Conservation (phyloP, 23 red algal genomes). For the Gracilaria gracilis region DNA sequence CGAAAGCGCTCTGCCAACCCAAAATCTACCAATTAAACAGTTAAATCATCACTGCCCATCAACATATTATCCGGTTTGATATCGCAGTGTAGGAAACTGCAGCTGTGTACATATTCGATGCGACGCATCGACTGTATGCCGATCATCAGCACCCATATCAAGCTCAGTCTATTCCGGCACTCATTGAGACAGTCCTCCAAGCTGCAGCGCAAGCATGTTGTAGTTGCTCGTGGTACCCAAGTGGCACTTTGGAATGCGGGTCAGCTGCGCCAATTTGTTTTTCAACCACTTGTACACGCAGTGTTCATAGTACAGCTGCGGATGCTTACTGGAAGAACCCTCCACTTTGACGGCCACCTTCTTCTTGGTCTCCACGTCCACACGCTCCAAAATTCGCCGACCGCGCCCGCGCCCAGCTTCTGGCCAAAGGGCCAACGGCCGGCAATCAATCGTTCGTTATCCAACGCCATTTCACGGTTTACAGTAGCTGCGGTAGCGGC, state of each 20-base stretch:
- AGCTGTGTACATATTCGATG: conserved; percentile 47
- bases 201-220: conserved; percentile 56
- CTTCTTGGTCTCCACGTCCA: conserved; percentile 25
- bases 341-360: conserved; percentile 65
- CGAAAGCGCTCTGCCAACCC: conserved; percentile 43
- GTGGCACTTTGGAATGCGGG: conserved; percentile 36
- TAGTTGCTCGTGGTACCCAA: conserved; percentile 31
- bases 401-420: conserved; percentile 63
- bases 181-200: conserved; percentile 32
- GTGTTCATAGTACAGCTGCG: conserved; percentile 52
- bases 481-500: not conserved
- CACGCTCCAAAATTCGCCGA: conserved; percentile 52
- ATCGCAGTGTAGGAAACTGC: conserved; percentile 50
- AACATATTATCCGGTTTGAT: conserved; percentile 74
- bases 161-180: not conserved
- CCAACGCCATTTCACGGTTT: conserved; percentile 7
- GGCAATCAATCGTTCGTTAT: conserved; percentile 45
- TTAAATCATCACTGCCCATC: conserved; percentile 18
- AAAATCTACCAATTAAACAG: conserved; percentile 52
- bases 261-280: conserved; percentile 12
- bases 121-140: conserved; percentile 62
- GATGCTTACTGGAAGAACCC: conserved; percentile 22
- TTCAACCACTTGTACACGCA: conserved; percentile 67
- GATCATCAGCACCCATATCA: conserved; percentile 68
- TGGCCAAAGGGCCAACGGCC: conserved; percentile 29